Base-by-base conservation (phyloP, 257 asterid species). In the Fraxinus cuspidata region DNA sequence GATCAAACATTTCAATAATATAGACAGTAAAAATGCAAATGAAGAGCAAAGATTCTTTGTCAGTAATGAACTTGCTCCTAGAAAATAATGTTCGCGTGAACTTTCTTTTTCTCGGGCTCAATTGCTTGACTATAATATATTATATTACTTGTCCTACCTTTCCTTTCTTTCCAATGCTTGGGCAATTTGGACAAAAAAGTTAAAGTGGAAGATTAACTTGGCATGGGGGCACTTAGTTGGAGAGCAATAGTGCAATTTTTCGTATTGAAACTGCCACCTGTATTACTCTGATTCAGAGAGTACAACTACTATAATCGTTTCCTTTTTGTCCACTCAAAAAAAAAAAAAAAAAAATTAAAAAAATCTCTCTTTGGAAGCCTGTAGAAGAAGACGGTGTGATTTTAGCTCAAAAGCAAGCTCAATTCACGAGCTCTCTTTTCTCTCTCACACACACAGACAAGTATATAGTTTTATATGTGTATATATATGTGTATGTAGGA, bases 401-500 rank as follows among this genome's bases (percentile, higher is more conserved):
- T 51, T 51, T 38, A 38, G 44, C 44, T 38, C 44, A 77, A 67
- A 85, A 87, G 84, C 83, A 80, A 78, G 81, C 74, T 81, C 40
- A 70, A 78, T 74, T 89, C 92, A 87, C 90, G 90, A 86, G 92
- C 86, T 53, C 80, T 31, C 27, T 70, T 21, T 72, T 80, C 86
- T 78, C 79, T 64, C 79, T 27, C 42, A 7, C 79, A 18, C 80
- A 13, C 18, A 13, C 0, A 58, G 0, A 56, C 3, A 56, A 6
- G 15, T 15, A 2, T 15, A 49, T 49, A 49, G 58, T 4, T 53
- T n/a, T 60, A 7, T 25, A 23, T 18, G 6, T 60, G 16, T 8
- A 2, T 15, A 23, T 23, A 6, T 56, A 6, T 56, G 12, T 56
- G 27, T 21, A 25, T 60, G n/a, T 60, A 25, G 16, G 68, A 60